Evolutionary conservation across 257 asterid genomes (phyloP).

Genomic region (Buddleja alternifolia): DNA sequence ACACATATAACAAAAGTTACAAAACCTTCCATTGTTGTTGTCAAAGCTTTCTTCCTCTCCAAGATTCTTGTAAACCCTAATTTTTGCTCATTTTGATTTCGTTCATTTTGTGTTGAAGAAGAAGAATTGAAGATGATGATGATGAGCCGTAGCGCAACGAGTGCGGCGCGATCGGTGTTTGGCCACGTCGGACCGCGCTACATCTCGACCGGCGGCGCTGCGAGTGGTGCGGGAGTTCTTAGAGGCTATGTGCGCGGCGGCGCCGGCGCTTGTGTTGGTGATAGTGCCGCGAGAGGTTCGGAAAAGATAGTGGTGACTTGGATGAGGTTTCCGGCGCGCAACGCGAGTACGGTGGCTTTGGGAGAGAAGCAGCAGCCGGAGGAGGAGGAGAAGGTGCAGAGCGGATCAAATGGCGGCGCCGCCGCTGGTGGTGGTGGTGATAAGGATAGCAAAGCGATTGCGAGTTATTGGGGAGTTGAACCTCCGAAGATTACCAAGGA

Average conservation of each 20-base stretch:
- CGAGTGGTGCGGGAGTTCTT: conserved; percentile 18
- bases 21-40: not conserved
- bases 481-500: conserved; percentile 52
- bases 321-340: conserved; percentile 44
- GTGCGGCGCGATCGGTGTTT: conserved; percentile 40
- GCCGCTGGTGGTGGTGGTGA: conserved; percentile 22
- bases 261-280: conserved; percentile 18
- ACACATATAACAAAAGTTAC: not conserved
- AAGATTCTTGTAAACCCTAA: conserved; percentile 32
- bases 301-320: conserved; percentile 32
- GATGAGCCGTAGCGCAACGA: conserved; percentile 61
- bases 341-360: conserved; percentile 53
- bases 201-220: conserved; percentile 45
- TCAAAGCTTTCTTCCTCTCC: conserved; percentile 36
- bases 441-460: conserved; percentile 32
- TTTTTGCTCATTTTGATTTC: not conserved
- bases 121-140: conserved; percentile 26
- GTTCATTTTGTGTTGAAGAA: not conserved
- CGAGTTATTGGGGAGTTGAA: conserved; percentile 79
- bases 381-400: conserved; percentile 31
- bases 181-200: conserved; percentile 45
- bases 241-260: conserved; percentile 13
- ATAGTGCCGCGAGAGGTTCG: conserved; percentile 25
- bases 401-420: conserved; percentile 26
- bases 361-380: conserved; percentile 46